Conservation (phyloP, 306 rosid genomes). For the Sesbania bispinosa region DNA sequence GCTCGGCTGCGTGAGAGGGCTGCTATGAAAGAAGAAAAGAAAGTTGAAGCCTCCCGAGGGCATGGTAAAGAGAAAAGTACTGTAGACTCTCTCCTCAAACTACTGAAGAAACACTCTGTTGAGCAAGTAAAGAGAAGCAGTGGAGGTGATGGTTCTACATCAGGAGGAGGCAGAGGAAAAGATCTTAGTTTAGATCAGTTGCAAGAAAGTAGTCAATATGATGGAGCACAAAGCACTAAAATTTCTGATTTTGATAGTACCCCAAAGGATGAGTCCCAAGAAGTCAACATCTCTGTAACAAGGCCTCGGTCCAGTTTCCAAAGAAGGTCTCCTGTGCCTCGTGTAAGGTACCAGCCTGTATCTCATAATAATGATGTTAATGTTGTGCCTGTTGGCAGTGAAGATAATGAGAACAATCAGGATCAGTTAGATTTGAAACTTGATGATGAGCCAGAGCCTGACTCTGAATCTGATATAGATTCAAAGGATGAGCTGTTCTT, state of each 20-base stretch:
- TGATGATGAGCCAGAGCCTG: constrained; percentile 32
- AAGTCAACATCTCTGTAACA: no score
- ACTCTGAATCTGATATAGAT: constrained; percentile 31
- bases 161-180: constrained; percentile 41
- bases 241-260: constrained; percentile 43
- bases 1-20: constrained; percentile 83
- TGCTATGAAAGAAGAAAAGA: constrained; percentile 73
- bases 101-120: constrained; percentile 75
- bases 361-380: constrained; percentile 33
- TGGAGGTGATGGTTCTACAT: no score
- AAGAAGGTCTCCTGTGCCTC: constrained; percentile 84
- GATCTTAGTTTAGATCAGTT: constrained; percentile 43
- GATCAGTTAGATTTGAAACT: constrained; percentile 39
- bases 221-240: constrained; percentile 36
- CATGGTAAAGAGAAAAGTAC: constrained; percentile 65
- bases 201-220: constrained; percentile 40
- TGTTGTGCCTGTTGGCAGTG: constrained; percentile 26
- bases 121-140: constrained; percentile 70
- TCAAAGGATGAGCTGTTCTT: constrained; percentile 37
- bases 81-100: constrained; percentile 86
- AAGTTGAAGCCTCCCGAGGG: constrained; percentile 53
- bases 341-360: constrained; percentile 56
- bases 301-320: constrained; percentile 84
- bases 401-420: constrained; percentile 31
- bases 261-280: constrained; percentile 50